Conservation (phyloP, 192 early-diverging fungal species). For the Coemansia aciculifera region DNA sequence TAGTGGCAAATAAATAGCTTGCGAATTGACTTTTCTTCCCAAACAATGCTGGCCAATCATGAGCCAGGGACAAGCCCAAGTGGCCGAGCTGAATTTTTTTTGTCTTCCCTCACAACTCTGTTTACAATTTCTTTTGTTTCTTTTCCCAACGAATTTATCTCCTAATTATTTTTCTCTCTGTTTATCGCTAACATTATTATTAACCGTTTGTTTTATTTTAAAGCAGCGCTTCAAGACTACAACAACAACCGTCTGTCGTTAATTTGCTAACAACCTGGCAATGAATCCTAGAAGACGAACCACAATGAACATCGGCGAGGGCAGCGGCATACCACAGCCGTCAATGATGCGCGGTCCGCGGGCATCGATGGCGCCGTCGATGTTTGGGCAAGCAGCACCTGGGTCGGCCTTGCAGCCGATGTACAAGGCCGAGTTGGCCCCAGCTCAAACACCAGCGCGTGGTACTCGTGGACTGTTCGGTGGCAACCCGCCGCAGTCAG, state of each 20-base stretch:
- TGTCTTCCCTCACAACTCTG: background rate
- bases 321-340: constrained; percentile 52
- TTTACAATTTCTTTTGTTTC: background rate
- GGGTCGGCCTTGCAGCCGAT: constrained; percentile 30
- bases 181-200: background rate
- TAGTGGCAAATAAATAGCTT: background rate
- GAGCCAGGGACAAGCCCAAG: too few relatives aligned
- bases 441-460: constrained; percentile 39
- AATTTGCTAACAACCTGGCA: background rate
- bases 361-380: constrained; percentile 52
- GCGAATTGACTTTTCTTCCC: background rate
- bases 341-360: constrained; percentile 46
- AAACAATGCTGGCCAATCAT: too few relatives aligned
- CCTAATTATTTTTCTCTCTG: constrained; percentile 2
- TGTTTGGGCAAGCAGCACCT: constrained; percentile 36
- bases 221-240: background rate
- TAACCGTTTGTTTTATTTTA: background rate
- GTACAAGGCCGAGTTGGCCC: constrained; percentile 35
- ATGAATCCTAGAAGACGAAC: constrained; percentile 48
- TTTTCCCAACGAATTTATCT: background rate
- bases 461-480: constrained; percentile 28
- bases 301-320: constrained; percentile 55
- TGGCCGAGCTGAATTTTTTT: too few relatives aligned
- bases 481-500: constrained; percentile 42
- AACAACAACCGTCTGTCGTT: background rate